Evolutionary conservation across 164 flowering plant genomes (phyloP).

Genomic region (Cinnamomum chago): DNA sequence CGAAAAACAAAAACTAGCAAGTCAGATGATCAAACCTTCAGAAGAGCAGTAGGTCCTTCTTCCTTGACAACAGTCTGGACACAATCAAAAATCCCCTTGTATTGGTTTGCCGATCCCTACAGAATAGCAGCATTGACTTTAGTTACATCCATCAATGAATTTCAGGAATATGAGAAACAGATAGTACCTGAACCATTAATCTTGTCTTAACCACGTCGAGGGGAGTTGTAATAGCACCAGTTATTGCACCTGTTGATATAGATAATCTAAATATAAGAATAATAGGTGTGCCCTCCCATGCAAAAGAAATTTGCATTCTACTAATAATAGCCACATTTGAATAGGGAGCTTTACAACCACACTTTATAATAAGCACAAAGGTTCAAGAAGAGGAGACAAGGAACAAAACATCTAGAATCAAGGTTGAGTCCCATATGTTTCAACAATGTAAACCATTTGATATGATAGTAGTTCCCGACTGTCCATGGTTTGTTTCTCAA

Average conservation of each 20-base stretch:
- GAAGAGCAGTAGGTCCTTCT: conserved; percentile 76
- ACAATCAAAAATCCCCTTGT: conserved; percentile 72
- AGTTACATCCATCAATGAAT: neutral
- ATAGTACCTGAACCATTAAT: conserved; percentile 84
- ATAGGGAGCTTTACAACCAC: no score
- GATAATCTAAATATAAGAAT: neutral
- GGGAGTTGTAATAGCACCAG: conserved; percentile 95
- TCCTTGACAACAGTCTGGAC: conserved; percentile 65
- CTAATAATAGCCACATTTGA: no score
- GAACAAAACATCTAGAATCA: no score
- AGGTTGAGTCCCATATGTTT: no score
- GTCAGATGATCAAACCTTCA: conserved; percentile 52
- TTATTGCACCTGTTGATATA: conserved; percentile 63
- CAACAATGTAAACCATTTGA: no score
- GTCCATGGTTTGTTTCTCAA: no score
- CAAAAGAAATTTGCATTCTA: no score
- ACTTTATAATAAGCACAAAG: no score
- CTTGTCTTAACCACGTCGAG: conserved; percentile 98
- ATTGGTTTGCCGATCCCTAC: conserved; percentile 76
- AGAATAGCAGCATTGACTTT: conserved; percentile 1
- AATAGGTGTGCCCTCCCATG: no score
- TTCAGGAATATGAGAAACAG: neutral
- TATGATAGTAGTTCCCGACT: no score
- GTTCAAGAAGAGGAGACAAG: no score
- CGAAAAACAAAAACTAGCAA: neutral